Base-by-base conservation (phyloP, 2,329 filamentous ascomycete genomes). In the Lachnellula suecica region DNA sequence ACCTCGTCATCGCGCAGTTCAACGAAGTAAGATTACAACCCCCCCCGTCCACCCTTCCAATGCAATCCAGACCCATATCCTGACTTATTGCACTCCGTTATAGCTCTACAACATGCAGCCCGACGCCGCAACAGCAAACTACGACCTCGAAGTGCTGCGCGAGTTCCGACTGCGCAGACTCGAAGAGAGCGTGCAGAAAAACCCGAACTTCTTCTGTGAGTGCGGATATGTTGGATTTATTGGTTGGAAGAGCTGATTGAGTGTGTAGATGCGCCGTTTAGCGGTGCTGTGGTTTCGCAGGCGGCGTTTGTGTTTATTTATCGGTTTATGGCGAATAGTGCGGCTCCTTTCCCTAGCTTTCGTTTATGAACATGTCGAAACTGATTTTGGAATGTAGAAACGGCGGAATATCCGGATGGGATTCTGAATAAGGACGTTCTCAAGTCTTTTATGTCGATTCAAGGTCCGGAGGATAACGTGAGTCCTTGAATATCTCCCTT, bases 121-220 rank as follows among this genome's bases (percentile, higher is more conserved):
- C 61, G 64, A 66, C 57, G 66, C 68, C 4, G 60, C 66, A 15
- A 70, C 71, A 42, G 69, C 69, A 49, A 72, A 71, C 31, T 53
- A 53, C 44, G 66, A 70, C 38, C 70, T 76, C 54, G 68, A 74
- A 5, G 61, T 49, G 71, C 72, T 17, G 8, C 27, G 27, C 13
- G 27, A 31, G 8, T 31, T 31, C 27, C 27, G 27, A 8, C 8
- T 71, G 72, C 8, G 68, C 69, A 17, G 59, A 68, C 77, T 75
- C 59, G 55, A 56, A 29, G 49, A 55, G 43, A 56, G 53, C 6
- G 50, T 56, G 15, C 19, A 49, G 2, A 55, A 53, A 11, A 82
- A 82, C 59, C 77, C 78, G 0, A 67, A 76, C 42, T 79, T 79
- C 62, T 82, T 76, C 64, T 79, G 27, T 31, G 13, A 8, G 27